These are phyloP conservation scores for Tolypocladium nubicola DNA, from an alignment of 2,329 filamentous ascomycete species.

Conservation along the genomic window DNA sequence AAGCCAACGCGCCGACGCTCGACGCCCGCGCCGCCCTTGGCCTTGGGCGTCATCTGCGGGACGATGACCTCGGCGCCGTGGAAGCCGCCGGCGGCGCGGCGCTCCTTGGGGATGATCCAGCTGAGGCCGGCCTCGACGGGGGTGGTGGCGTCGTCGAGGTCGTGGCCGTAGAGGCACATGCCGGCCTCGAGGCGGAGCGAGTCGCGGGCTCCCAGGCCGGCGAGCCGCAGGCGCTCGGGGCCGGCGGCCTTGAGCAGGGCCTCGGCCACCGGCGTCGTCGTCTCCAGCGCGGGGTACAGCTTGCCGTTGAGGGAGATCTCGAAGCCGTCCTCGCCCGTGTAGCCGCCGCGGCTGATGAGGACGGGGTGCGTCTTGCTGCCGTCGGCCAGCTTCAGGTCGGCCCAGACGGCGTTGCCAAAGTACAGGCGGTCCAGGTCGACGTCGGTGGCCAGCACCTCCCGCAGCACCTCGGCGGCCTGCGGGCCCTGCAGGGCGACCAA, in stretches of 20 bases:
- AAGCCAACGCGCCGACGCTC: conserved; percentile 69
- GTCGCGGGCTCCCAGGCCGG: conserved; percentile 84
- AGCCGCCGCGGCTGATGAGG: conserved; percentile 78
- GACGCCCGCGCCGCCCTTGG: conserved; percentile 62
- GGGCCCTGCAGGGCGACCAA: conserved; percentile 88
- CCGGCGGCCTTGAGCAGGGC: conserved; percentile 57
- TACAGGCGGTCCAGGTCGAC: conserved; percentile 57
- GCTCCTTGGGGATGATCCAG: conserved; percentile 80
- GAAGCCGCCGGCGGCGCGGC: conserved; percentile 61
- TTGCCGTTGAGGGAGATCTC: conserved; percentile 67
- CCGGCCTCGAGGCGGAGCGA: conserved; percentile 89
- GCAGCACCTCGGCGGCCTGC: conserved; percentile 58
- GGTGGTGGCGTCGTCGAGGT: conserved; percentile 69
- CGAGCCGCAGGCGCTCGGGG: conserved; percentile 56
- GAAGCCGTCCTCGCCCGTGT: conserved; percentile 97
- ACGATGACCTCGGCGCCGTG: conserved; percentile 74
- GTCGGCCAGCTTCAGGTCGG: conserved; percentile 52
- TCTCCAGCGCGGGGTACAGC: conserved; percentile 28
- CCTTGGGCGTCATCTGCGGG: conserved; percentile 61
- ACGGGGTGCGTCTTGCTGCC: conserved; percentile 29
- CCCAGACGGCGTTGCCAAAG: conserved; percentile 67
- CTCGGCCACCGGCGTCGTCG: conserved; percentile 48
- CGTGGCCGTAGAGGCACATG: conserved; percentile 99
- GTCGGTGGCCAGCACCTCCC: conserved; percentile 44
- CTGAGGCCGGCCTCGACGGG: conserved; percentile 45